Conservation (phyloP, 805 yeast species). For the Jamesozyma spencerorum region DNA sequence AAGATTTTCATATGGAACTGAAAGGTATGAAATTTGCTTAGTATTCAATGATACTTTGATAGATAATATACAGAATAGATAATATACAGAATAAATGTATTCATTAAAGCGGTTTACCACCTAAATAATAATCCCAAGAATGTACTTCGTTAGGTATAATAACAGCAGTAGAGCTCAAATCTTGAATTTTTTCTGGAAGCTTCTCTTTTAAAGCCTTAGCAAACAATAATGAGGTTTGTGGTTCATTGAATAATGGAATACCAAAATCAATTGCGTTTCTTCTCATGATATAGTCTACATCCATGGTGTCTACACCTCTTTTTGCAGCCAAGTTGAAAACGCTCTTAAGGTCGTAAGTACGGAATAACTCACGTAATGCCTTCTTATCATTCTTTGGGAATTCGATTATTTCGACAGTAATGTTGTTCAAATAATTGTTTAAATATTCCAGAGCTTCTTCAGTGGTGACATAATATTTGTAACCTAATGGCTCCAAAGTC, state of each 20-base stretch:
- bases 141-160: conserved; percentile 75
- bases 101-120: conserved; percentile 70
- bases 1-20: background rate
- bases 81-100: background rate
- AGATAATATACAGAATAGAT: too few relatives aligned
- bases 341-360: conserved; percentile 69
- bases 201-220: conserved; percentile 73
- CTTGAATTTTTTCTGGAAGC: conserved; percentile 39
- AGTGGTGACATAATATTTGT: conserved; percentile 71
- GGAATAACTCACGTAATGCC: conserved; percentile 87
- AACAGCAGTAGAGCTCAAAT: conserved; percentile 43
- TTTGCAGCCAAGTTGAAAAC: conserved; percentile 89
- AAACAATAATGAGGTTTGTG: conserved; percentile 81
- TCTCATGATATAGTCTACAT: conserved; percentile 95
- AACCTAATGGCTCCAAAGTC: conserved; percentile 58
- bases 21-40: too few relatives aligned
- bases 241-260: conserved; percentile 93
- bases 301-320: conserved; percentile 76
- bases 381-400: conserved; percentile 93
- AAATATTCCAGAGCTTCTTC: conserved; percentile 65
- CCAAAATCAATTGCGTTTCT: conserved; percentile 98
- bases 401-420: conserved; percentile 52
- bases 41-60: too few relatives aligned
- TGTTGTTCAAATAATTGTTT: conserved; percentile 34
- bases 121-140: conserved; percentile 96